Evolutionary conservation across 2,329 filamentous ascomycete species (phyloP).

Genomic region (Paraphaeosphaeria minitans): DNA sequence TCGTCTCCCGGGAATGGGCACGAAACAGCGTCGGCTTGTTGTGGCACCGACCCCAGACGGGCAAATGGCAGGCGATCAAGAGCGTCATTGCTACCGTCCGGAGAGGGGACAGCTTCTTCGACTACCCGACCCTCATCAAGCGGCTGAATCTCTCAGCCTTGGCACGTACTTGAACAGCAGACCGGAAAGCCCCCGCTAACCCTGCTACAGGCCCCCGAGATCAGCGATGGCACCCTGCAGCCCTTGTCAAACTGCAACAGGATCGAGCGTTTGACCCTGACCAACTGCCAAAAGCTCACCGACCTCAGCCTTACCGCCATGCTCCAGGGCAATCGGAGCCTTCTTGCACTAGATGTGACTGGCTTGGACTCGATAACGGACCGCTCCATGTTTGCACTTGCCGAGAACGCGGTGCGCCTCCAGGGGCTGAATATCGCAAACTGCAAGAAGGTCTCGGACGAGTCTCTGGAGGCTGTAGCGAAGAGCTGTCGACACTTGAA

Average conservation of each 20-base stretch:
- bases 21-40: conserved; percentile 89
- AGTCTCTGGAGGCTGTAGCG: conserved; percentile 80
- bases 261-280: conserved; percentile 90
- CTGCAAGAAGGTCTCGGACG: conserved; percentile 83
- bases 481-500: conserved; percentile 85
- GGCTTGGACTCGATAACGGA: conserved; percentile 81
- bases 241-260: conserved; percentile 85
- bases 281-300: conserved; percentile 83
- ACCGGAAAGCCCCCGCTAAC: not conserved
- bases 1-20: conserved; percentile 94
- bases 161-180: not conserved
- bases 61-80: conserved; percentile 79
- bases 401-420: conserved; percentile 79
- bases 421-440: conserved; percentile 93
- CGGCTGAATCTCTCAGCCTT: conserved; percentile 86
- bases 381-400: conserved; percentile 75
- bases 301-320: conserved; percentile 82
- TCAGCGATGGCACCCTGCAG: conserved; percentile 88
- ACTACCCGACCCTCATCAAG: conserved; percentile 88
- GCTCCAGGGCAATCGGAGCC: conserved; percentile 75
- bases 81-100: conserved; percentile 80
- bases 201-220: conserved; percentile 57
- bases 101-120: conserved; percentile 76
- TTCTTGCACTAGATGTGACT: conserved; percentile 90
- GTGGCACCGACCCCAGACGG: conserved; percentile 93